Evolutionary conservation across 2,329 filamentous ascomycete species (phyloP).

Genomic region (Pyrenophora tritici-repentis): DNA sequence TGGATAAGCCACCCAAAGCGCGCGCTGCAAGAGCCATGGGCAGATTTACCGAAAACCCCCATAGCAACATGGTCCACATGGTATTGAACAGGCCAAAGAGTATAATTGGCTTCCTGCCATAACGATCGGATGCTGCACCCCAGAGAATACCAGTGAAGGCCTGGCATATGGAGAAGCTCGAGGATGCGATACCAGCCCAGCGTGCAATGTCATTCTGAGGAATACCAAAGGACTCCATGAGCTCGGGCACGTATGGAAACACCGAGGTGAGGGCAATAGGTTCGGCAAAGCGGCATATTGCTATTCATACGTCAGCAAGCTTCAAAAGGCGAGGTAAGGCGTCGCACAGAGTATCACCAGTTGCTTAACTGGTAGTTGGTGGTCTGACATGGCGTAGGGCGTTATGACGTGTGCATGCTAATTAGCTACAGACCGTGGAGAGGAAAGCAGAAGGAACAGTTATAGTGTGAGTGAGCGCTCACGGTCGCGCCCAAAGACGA

Average conservation of each 20-base stretch:
- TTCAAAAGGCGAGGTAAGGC: neutral
- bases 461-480: neutral
- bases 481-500: slow-evolving; percentile 12
- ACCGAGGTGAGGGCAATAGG: slow-evolving; percentile 92
- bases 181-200: slow-evolving; percentile 87
- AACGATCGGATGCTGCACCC: slow-evolving; percentile 79
- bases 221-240: slow-evolving; percentile 49
- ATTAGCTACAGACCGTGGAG: neutral
- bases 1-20: slow-evolving; percentile 78
- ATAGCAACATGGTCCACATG: slow-evolving; percentile 79
- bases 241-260: slow-evolving; percentile 83
- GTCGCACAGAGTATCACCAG: slow-evolving; percentile 46
- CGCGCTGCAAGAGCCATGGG: slow-evolving; percentile 79
- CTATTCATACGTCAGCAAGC: slow-evolving; percentile 53
- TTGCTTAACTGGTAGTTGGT: slow-evolving; percentile 47
- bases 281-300: slow-evolving; percentile 89
- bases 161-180: slow-evolving; percentile 78
- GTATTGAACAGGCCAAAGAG: slow-evolving; percentile 75
- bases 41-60: slow-evolving; percentile 81
- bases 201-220: slow-evolving; percentile 49
- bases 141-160: slow-evolving; percentile 85
- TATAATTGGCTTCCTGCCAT: slow-evolving; percentile 85
- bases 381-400: slow-evolving; percentile 42
- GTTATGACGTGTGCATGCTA: slow-evolving; percentile 15
- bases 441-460: neutral